phyloP scores from a whole-genome alignment of 2,329 filamentous ascomycete genomes.

The Phialophora macrospora region DNA sequence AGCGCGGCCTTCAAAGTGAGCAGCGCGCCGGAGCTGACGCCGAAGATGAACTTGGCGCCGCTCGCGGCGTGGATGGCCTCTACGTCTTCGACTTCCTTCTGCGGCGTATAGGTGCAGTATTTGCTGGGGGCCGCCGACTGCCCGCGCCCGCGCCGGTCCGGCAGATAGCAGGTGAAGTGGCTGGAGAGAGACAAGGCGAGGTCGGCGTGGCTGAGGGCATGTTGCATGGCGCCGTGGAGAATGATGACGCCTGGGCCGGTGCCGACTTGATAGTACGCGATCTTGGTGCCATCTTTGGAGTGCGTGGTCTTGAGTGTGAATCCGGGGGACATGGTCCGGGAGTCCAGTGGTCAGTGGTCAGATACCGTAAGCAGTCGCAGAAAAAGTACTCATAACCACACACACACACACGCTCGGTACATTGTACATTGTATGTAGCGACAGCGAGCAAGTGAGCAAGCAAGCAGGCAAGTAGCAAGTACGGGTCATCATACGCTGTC shows the following conservation, averaged over 20 bases:
- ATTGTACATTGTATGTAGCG: neutral
- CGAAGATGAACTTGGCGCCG: constrained; percentile 24
- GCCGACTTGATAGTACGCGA: constrained; percentile 26
- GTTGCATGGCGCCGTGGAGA: constrained; percentile 26
- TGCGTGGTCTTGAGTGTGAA: constrained; percentile 14
- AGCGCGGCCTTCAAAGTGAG: constrained; percentile 23
- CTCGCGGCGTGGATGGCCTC: constrained; percentile 24
- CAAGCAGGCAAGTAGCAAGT: neutral
- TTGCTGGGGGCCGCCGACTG: constrained; percentile 19
- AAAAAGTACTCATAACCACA: neutral
- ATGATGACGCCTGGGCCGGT: constrained; percentile 22
- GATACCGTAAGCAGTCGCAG: neutral
- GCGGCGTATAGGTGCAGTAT: constrained; percentile 7
- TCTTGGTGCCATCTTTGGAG: constrained; percentile 28
- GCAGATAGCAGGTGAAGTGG: constrained; percentile 25
- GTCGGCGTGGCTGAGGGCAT: constrained; percentile 26
- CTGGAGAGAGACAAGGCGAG: constrained; percentile 19
- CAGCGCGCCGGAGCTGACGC: constrained; percentile 28
- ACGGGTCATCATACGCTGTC: neutral
- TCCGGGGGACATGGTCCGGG: neutral
- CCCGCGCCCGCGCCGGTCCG: constrained; percentile 26
- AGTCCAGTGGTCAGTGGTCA: neutral
- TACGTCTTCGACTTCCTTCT: constrained; percentile 26
- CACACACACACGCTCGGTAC: neutral
- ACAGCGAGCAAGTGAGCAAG: neutral